Evolutionary conservation across 345 rosid genomes (phyloP).

Genomic region (Geranium brycei): DNA sequence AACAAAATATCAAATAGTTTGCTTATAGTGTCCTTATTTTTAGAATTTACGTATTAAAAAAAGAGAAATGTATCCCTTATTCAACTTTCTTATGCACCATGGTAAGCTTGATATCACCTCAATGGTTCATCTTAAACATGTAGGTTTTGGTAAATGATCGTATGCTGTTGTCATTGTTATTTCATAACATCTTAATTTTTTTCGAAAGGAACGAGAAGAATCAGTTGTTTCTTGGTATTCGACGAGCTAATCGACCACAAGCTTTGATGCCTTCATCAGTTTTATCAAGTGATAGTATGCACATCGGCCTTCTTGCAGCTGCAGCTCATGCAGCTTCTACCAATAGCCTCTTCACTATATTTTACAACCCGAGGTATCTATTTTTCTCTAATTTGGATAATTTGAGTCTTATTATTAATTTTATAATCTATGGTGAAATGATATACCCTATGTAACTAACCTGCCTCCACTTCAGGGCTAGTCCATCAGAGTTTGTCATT

Average conservation of each 20-base stretch:
- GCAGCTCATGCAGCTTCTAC: slow-evolving; percentile 45
- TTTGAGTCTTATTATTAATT: slow-evolving; percentile 4
- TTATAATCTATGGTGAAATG: neutral
- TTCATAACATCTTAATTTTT: neutral
- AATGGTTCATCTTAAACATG: slow-evolving; percentile 1
- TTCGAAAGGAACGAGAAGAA: slow-evolving; percentile 34
- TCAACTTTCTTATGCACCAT: neutral
- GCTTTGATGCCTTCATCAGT: slow-evolving; percentile 38
- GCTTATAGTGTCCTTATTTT: too few relatives aligned
- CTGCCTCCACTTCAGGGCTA: slow-evolving; percentile 33
- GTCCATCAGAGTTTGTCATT: slow-evolving; percentile 49
- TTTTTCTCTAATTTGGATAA: neutral
- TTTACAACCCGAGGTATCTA: slow-evolving; percentile 32
- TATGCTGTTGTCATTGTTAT: slow-evolving; percentile 1
- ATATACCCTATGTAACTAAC: neutral
- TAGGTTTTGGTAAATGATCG: neutral
- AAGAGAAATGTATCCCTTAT: too few relatives aligned
- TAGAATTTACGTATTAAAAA: too few relatives aligned
- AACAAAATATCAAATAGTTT: too few relatives aligned
- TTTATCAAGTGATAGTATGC: slow-evolving; percentile 42
- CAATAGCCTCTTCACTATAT: slow-evolving; percentile 34
- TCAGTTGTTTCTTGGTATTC: slow-evolving; percentile 34
- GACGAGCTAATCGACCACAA: slow-evolving; percentile 35
- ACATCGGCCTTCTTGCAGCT: slow-evolving; percentile 42
- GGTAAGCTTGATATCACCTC: neutral